These are phyloP conservation scores for Papiliotrema nemorosa DNA, from an alignment of 1,284 basidiomycete genomes.

Conservation along the genomic window DNA sequence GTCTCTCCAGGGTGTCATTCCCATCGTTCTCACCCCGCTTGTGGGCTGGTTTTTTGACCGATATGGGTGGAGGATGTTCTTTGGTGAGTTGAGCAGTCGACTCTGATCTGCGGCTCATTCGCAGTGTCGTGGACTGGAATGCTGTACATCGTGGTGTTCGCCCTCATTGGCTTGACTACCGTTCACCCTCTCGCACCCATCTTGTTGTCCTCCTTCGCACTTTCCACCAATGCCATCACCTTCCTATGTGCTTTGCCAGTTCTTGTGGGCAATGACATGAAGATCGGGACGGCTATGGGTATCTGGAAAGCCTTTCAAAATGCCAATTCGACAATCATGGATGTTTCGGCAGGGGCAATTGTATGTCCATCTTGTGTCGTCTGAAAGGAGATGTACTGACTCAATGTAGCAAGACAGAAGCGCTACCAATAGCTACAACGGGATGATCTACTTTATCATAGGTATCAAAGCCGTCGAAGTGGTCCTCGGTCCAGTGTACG, in stretches of 20 bases:
- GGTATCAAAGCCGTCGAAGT: constrained; percentile 49
- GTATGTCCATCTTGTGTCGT: constrained; percentile 11
- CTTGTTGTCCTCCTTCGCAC: constrained; percentile 47
- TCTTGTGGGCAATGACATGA: constrained; percentile 43
- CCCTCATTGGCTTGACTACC: constrained; percentile 46
- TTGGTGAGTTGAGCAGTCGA: constrained; percentile 20
- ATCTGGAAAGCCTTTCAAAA: constrained; percentile 50
- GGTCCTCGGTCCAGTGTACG: constrained; percentile 44
- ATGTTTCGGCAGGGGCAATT: constrained; percentile 48
- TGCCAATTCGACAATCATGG: constrained; percentile 42
- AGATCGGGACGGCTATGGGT: constrained; percentile 50
- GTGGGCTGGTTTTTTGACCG: constrained; percentile 44
- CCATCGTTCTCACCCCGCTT: constrained; percentile 50
- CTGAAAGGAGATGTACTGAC: background rate
- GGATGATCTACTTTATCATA: constrained; percentile 49
- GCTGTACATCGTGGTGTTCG: constrained; percentile 49
- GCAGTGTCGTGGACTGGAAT: constrained; percentile 34
- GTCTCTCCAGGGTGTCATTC: constrained; percentile 47
- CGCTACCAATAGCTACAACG: constrained; percentile 38
- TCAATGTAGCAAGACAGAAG: constrained; percentile 44
- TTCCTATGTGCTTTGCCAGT: constrained; percentile 51
- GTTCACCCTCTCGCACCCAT: constrained; percentile 49
- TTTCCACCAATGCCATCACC: constrained; percentile 45
- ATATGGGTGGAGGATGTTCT: constrained; percentile 39
- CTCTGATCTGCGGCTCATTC: constrained; percentile 16